Evolutionary conservation across 768 basidiomycete genomes (phyloP).

Genomic region (Trametopsis cervina): DNA sequence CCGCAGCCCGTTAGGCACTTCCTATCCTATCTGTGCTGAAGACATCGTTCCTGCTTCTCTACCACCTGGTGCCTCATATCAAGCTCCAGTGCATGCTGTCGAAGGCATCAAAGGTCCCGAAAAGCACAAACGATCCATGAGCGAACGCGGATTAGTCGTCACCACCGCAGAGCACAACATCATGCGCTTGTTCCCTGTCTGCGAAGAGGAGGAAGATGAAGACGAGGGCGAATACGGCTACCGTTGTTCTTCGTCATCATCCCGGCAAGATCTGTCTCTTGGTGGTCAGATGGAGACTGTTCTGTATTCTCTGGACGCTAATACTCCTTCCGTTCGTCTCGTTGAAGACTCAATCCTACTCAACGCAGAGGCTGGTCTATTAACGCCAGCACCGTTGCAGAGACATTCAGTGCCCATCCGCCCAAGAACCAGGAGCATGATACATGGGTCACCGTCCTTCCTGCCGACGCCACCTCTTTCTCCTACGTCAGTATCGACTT

Average conservation of each 20-base stretch:
- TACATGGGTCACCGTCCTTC: too few relatives aligned
- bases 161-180: constrained; percentile 21
- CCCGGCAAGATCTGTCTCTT: not conserved
- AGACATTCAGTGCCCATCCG: constrained; percentile 8
- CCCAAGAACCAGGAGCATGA: constrained; percentile 2
- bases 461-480: too few relatives aligned
- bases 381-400: constrained; percentile 1
- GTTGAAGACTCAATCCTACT: not conserved
- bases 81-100: constrained; percentile 1
- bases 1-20: constrained; percentile 41
- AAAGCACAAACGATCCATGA: too few relatives aligned
- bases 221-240: constrained; percentile 6
- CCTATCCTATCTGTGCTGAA: constrained; percentile 1
- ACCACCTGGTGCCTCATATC: constrained; percentile 1
- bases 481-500: too few relatives aligned
- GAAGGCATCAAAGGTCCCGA: constrained; percentile 2
- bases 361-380: constrained; percentile 4
- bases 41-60: too few relatives aligned
- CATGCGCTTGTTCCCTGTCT: constrained; percentile 23
- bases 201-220: constrained; percentile 26
- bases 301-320: not conserved
- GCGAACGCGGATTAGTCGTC: constrained; percentile 14
- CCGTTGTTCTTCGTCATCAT: not conserved
- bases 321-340: constrained; percentile 1
- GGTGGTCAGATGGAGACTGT: not conserved